Base-by-base conservation (phyloP, 169 alveolate genomes). In the Eimeria praecox region DNA sequence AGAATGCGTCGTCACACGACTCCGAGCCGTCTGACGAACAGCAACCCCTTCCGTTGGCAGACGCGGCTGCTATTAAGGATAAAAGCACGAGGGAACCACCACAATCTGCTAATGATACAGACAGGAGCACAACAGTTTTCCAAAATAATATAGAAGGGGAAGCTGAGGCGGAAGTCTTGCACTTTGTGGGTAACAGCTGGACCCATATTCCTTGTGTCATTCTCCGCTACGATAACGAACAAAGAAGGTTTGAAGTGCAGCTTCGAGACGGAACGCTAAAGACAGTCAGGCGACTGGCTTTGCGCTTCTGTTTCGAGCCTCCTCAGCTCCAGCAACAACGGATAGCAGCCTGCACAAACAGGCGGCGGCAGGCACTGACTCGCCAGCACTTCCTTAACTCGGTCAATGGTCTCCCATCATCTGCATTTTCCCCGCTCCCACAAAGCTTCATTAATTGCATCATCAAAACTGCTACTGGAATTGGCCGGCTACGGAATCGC, bases 111-210 rank as follows among this genome's bases (percentile, higher is more conserved):
- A 38, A 73, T n/a, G 83, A 38, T 1, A 73, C 9, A 22, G 54
- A 38, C 12, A 27, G 27, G 42, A 49, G 46, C 46, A 42, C 64
- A 44, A 35, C 52, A 24, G 59, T 30, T 30, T 18, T 4, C 27
- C 44, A 38, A 10, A 44, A 62, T 6, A 64, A 44, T 35, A n/a
- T 33, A 42, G 94, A 87, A 18, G 80, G 94, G 14, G 71, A 62
- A 27, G 94, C 94, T 20, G 94, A 87, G 66, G 94, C 94, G 52
- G 94, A 87, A 87, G 94, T 87, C n/a, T 24, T 87, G 94, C 94
- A 87, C 69, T 87, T 87, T 64, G 94, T 87, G 71, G 94, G 94
- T 18, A 87, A 10, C 66, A 42, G 83, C 80, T 87, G 94, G 94
- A 62, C 94, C 49, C 94, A 40, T 44, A 42, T 87, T 27, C 94